Percentiles rank a stretch among this genome's conserved stretches.
These are phyloP conservation scores for Calamus simplicifolius DNA, from an alignment of 176 grass and related monocot genomes.

Conservation along the genomic window DNA sequence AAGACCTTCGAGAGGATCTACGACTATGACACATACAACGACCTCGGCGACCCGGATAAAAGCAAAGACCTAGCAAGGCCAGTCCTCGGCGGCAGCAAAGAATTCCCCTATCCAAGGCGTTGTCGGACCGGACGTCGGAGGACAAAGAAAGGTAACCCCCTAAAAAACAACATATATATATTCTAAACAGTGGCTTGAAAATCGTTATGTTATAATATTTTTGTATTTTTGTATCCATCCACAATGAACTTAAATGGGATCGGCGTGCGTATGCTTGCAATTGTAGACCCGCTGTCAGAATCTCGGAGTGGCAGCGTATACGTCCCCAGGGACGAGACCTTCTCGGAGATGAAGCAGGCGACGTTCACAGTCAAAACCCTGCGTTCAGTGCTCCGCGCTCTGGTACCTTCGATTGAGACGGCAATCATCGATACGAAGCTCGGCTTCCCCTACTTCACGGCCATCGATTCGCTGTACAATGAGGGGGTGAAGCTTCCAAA, in stretches of 20 bases:
- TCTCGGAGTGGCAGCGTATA: conserved; percentile 20
- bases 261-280: no score
- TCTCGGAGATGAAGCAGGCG: conserved; percentile 65
- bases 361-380: conserved; percentile 53
- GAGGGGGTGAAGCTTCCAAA: conserved; percentile 47
- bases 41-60: conserved; percentile 50
- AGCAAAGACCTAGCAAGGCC: conserved; percentile 18
- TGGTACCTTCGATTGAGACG: conserved; percentile 44
- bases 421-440: conserved; percentile 22
- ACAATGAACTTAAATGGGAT: no score
- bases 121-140: conserved; percentile 56
- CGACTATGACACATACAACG: conserved; percentile 84
- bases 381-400: conserved; percentile 38
- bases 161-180: no score
- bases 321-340: conserved; percentile 65
- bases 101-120: conserved; percentile 58
- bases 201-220: no score
- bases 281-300: conserved; percentile 47
- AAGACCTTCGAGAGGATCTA: conserved; percentile 50
- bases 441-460: conserved; percentile 64
- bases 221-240: no score
- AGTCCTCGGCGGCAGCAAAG: conserved; percentile 35
- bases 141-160: conserved; percentile 10
- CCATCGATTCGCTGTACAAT: conserved; percentile 64
- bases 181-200: no score